These are phyloP conservation scores for Oehlia diaphana DNA, from an alignment of 192 early-diverging fungal species.

Conservation along the genomic window DNA sequence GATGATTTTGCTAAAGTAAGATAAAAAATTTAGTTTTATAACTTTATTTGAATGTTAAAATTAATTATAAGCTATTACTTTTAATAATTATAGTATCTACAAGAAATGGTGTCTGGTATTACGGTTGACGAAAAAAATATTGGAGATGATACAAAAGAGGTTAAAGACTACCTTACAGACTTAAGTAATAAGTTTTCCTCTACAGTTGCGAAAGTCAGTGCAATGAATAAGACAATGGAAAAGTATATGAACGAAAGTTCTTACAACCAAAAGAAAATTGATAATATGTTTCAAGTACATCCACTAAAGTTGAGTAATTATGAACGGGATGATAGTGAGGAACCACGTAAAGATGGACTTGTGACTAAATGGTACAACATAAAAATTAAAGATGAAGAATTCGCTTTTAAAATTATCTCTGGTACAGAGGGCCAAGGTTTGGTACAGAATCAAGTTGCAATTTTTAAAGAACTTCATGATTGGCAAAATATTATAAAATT, in stretches of 20 bases:
- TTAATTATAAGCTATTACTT: no score
- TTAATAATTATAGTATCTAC: no score
- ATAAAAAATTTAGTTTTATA: not conserved
- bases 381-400: not conserved
- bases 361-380: not conserved
- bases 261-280: no score
- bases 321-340: not conserved
- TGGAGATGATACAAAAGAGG: no score
- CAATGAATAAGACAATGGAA: not conserved
- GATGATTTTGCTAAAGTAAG: no score
- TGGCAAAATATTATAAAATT: constrained; percentile 10
- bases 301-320: not conserved
- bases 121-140: no score
- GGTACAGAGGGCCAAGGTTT: not conserved
- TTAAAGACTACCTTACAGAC: not conserved
- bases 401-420: not conserved
- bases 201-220: no score
- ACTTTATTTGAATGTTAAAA: no score
- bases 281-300: no score
- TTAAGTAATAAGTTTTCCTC: no score
- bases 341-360: no score
- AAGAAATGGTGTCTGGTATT: no score
- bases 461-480: constrained; percentile 8
- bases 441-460: not conserved
- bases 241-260: not conserved